phyloP scores from a whole-genome alignment of 2,329 filamentous ascomycete genomes.

The Aspergillus chevalieri region DNA sequence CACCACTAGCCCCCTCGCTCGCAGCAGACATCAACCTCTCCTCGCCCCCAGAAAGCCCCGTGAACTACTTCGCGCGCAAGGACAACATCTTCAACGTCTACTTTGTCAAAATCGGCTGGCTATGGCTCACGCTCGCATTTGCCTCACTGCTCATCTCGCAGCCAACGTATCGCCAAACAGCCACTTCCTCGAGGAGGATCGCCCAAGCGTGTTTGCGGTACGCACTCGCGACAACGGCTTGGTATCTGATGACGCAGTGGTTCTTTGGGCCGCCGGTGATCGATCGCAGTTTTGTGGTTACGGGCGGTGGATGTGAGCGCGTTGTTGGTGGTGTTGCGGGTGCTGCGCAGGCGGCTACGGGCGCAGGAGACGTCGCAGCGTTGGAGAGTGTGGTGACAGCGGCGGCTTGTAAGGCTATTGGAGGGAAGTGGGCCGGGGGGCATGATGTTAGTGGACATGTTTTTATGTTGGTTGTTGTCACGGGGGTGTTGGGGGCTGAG shows the following conservation, averaged over 20 bases:
- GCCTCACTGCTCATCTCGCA: constrained; percentile 64
- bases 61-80: constrained; percentile 85
- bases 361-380: constrained; percentile 19
- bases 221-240: constrained; percentile 64
- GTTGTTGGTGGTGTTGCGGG: constrained; percentile 43
- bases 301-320: constrained; percentile 74
- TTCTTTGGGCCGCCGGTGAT: constrained; percentile 88
- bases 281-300: constrained; percentile 81
- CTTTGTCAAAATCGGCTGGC: constrained; percentile 95
- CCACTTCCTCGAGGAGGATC: constrained; percentile 44
- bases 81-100: constrained; percentile 84
- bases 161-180: constrained; percentile 37
- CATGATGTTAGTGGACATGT: constrained; percentile 96
- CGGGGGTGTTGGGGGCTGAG: constrained; percentile 59
- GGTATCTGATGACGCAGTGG: constrained; percentile 91
- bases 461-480: constrained; percentile 82
- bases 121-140: constrained; percentile 77
- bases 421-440: constrained; percentile 83
- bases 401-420: constrained; percentile 72
- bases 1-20: constrained; percentile 33
- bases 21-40: constrained; percentile 24
- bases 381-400: constrained; percentile 58
- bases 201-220: constrained; percentile 54
- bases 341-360: neutral
- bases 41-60: constrained; percentile 16